phyloP scores from a whole-genome alignment of 352 stramenopile genomes.

The Sclerospora graminicola region DNA sequence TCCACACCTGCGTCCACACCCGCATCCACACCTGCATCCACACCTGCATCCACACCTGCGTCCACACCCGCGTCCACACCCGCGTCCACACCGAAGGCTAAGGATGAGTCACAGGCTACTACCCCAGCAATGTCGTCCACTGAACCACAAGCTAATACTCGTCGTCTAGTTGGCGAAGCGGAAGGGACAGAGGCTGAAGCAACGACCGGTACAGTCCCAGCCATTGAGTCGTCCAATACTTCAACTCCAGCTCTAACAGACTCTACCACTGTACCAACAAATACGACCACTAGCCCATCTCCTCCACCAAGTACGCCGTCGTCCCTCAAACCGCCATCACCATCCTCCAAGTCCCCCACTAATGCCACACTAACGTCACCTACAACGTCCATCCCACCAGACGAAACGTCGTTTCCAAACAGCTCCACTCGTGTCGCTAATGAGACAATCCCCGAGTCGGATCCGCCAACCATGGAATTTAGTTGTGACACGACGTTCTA shows the following conservation, averaged over 20 bases:
- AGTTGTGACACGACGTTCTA: constrained; percentile 71
- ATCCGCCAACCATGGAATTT: constrained; percentile 30
- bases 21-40: too few relatives aligned
- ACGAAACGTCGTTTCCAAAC: background rate
- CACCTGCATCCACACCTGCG: too few relatives aligned
- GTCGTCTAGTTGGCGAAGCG: constrained; percentile 7
- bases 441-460: too few relatives aligned
- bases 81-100: background rate
- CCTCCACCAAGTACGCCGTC: background rate
- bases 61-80: too few relatives aligned
- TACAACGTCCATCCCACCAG: constrained; percentile 4
- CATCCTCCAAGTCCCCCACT: background rate
- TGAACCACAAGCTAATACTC: constrained; percentile 5
- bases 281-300: background rate
- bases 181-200: too few relatives aligned
- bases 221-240: background rate
- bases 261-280: background rate
- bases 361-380: too few relatives aligned
- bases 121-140: too few relatives aligned
- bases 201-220: background rate
- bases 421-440: background rate
- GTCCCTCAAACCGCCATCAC: background rate
- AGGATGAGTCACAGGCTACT: too few relatives aligned
- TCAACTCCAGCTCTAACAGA: background rate
- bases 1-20: too few relatives aligned